Percentiles rank a stretch among this genome's conserved stretches.
Conservation (phyloP, 208 protist species). For the Novymonas esmeraldas region DNA sequence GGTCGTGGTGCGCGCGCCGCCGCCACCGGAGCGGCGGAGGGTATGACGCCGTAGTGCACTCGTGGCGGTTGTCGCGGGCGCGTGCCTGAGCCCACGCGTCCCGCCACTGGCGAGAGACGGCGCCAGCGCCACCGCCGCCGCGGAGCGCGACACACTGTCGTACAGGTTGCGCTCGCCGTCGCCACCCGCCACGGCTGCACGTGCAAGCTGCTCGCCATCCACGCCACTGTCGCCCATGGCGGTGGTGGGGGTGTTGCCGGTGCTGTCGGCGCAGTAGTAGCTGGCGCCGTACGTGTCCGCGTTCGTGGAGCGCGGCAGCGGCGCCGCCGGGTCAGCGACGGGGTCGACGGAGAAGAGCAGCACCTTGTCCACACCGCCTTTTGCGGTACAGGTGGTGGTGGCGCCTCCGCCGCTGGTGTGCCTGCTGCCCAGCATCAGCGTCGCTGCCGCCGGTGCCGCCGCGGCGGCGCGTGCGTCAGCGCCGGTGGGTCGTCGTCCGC, state of each 20-base stretch:
- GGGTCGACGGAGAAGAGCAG: conserved; percentile 28
- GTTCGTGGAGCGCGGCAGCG: conserved; percentile 25
- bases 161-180: conserved; percentile 34
- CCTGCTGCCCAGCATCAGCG: conserved; percentile 12
- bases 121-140: not conserved
- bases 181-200: not conserved
- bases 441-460: not conserved
- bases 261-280: not conserved
- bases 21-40: not conserved
- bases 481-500: too few species aligned
- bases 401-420: too few species aligned
- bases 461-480: not conserved
- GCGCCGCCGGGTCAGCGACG: conserved; percentile 17
- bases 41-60: too few species aligned
- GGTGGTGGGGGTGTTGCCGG: not conserved
- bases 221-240: too few species aligned
- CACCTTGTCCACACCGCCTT: not conserved
- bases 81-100: too few species aligned
- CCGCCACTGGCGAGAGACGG: too few species aligned
- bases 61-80: too few species aligned
- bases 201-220: too few species aligned
- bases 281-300: conserved; percentile 25
- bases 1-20: too few species aligned
- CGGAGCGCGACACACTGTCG: conserved; percentile 30
- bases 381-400: not conserved